A percentile compares a stretch with the other conserved stretches of the same genome.
phyloP scores from a whole-genome alignment of 2,329 filamentous ascomycete genomes.

The Ophiocordyceps camponoti-rufipedis region DNA sequence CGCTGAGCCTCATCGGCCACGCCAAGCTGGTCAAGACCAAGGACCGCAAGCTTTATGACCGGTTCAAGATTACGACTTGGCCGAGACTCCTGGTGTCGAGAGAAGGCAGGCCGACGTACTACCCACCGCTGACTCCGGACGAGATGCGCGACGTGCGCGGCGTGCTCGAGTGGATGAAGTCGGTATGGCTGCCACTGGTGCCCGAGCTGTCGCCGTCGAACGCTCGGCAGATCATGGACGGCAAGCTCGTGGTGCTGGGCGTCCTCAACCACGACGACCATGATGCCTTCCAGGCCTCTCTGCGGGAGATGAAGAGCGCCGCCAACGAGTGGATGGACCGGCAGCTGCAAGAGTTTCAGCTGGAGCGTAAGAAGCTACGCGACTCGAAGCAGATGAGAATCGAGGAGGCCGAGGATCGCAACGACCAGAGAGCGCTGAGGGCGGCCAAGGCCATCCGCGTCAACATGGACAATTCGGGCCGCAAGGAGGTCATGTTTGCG shows the following conservation, averaged over 20 bases:
- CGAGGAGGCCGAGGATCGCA: constrained; percentile 86
- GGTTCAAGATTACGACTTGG: constrained; percentile 94
- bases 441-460: constrained; percentile 83
- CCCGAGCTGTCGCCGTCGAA: constrained; percentile 86
- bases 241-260: constrained; percentile 84
- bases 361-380: constrained; percentile 81
- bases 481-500: constrained; percentile 82
- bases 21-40: constrained; percentile 86
- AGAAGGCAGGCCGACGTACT: constrained; percentile 81
- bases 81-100: constrained; percentile 80
- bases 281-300: constrained; percentile 60
- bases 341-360: constrained; percentile 76
- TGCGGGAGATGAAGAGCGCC: constrained; percentile 85
- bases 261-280: constrained; percentile 66
- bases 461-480: constrained; percentile 72
- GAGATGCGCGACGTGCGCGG: constrained; percentile 77
- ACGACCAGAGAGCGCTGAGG: constrained; percentile 71
- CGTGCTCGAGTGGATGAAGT: constrained; percentile 84
- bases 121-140: constrained; percentile 66
- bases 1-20: constrained; percentile 75
- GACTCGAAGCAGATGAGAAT: constrained; percentile 91
- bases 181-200: constrained; percentile 88
- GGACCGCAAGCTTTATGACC: constrained; percentile 53
- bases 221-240: constrained; percentile 85
- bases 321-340: constrained; percentile 98